Percentiles rank a stretch among this genome's conserved stretches.
Evolutionary conservation across 139 green algal species (phyloP).

Genomic region (Pedinophyceae sp.): DNA sequence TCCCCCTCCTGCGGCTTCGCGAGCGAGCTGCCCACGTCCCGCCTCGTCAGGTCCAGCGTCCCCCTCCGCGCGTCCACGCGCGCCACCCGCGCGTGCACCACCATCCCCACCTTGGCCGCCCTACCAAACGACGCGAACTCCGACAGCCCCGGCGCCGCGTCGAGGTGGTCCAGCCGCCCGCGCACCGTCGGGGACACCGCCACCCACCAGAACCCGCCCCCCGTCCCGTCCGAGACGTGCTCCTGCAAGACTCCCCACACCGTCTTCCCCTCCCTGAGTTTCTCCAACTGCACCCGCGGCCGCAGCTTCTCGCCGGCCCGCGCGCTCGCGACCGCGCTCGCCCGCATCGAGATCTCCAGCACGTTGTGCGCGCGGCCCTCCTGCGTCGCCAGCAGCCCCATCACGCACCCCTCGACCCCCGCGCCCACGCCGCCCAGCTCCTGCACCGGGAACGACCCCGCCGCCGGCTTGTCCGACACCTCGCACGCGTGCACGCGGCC

Average conservation of each 20-base stretch:
- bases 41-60: conserved; percentile 31
- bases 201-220: too few species aligned
- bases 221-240: too few species aligned
- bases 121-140: conserved; percentile 17
- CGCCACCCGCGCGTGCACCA: conserved; percentile 14
- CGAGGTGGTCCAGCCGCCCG: conserved; percentile 28
- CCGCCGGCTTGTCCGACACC: too few species aligned
- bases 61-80: conserved; percentile 17
- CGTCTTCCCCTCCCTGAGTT: too few species aligned
- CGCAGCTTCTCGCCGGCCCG: too few species aligned
- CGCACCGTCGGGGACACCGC: conserved; percentile 15
- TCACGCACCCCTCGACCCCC: too few species aligned
- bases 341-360: conserved; percentile 22
- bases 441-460: too few species aligned
- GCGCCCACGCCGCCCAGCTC: too few species aligned
- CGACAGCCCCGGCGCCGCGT: conserved; percentile 17
- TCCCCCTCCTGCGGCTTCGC: not conserved
- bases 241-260: too few species aligned
- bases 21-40: not conserved
- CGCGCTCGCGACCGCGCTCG: too few species aligned
- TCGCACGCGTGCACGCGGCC: too few species aligned
- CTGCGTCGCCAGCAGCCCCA: conserved; percentile 15
- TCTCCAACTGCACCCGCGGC: too few species aligned
- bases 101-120: conserved; percentile 18
- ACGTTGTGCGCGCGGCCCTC: conserved; percentile 16